Percentiles rank a stretch among this genome's conserved stretches.
Conservation (phyloP, 1,139 yeast genomes). For the Hansenula sp. region DNA sequence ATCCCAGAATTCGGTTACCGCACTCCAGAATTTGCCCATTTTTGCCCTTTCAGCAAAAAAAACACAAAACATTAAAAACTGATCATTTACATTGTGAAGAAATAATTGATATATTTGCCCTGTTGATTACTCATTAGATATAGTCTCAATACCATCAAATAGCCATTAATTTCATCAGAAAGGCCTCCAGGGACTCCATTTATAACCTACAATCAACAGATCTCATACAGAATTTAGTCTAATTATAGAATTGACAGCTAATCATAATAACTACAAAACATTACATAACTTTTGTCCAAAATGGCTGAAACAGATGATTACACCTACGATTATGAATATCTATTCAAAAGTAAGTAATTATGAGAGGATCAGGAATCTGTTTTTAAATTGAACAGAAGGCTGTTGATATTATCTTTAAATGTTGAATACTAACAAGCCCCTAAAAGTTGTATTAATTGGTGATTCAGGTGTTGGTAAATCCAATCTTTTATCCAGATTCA, state of each 20-base stretch:
- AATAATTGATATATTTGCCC: too few species aligned
- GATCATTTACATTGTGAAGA: too few species aligned
- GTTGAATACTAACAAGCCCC: not conserved
- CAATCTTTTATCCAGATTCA: conserved; percentile 86
- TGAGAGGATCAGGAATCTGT: not conserved
- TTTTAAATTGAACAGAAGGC: not conserved
- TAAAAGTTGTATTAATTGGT: conserved; percentile 79
- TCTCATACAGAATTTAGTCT: too few species aligned
- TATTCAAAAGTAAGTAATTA: conserved; percentile 65
- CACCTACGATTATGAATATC: conserved; percentile 91
- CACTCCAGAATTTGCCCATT: not conserved
- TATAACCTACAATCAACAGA: too few species aligned
- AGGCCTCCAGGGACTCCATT: too few species aligned
- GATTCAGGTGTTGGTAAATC: conserved; percentile 98
- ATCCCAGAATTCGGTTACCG: not conserved
- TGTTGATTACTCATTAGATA: too few species aligned
- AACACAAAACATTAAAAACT: not conserved
- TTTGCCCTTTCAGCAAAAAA: not conserved
- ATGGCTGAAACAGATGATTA: conserved; percentile 57
- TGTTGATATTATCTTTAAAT: too few species aligned
- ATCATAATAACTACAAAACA: too few species aligned
- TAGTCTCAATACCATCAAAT: too few species aligned
- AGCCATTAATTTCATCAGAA: too few species aligned
- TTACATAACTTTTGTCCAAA: conserved; percentile 1
- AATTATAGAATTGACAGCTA: too few species aligned